Evolutionary conservation across 495 filamentous ascomycete species (phyloP), one percentile per base, ranked within the genome.

Genomic region (Neohortaea acidophila): DNA sequence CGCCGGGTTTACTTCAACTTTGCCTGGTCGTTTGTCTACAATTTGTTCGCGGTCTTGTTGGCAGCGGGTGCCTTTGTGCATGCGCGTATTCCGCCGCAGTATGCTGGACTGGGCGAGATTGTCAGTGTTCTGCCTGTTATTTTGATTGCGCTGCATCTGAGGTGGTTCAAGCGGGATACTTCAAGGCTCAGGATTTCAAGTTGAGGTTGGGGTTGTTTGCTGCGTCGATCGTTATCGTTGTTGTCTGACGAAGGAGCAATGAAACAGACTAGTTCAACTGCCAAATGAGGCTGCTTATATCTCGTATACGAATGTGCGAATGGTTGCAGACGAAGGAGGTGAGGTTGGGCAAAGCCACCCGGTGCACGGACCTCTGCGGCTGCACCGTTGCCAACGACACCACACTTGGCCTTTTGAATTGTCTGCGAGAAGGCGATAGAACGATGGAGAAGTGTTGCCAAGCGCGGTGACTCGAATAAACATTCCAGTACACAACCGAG

Each of bases 71-170:
- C 75, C 0, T 82, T 85, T 49, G 66, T 70, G 1, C 47, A 62
- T 12, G 65, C 62, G 1, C 59, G 77, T 25, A 81, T 89, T 53
- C 69, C 75, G 19, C 81, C 82, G 0, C 56, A 70, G 52, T 86
- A 69, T 65, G 81, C 82, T 0, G 81, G 79, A 0, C 49, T 85
- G 20, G 82, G 81, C 0, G 81, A 87, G 62, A 43, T 84, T 18
- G 76, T 84, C 1, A 86, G 81, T 50, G 77, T 87, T 0, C 38
- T 82, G 49, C 82, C 81, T 2, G 79, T 87, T 8, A 65, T 89
- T 52, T 44, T 62, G 5, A 67, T 75, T 33, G 77, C 64, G 21
- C 47, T 68, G 45, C 53, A 59, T 35, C 47, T 73, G 55, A 58
- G 55, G 17, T 67, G 59, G 58, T 21, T 44, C 19, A 38, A 25